Percentiles rank a stretch among this genome's conserved stretches.
These are phyloP conservation scores for Phytophthora podocarpi DNA, from an alignment of 352 stramenopile genomes.

Conservation along the genomic window DNA sequence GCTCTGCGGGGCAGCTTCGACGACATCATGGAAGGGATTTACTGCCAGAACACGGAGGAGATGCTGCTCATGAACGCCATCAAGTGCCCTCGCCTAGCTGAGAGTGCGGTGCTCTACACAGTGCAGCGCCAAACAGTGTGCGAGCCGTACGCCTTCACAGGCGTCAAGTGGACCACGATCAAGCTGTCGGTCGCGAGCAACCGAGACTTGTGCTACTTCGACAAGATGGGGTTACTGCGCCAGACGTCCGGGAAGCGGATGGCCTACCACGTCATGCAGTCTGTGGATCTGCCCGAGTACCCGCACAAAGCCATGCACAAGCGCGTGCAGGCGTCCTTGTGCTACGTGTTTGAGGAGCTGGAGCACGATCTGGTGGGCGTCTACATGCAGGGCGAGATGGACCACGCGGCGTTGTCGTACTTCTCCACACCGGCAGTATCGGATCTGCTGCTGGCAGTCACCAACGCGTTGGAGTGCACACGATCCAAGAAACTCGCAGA, in stretches of 20 bases:
- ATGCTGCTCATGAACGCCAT: conserved; percentile 52
- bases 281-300: conserved; percentile 38
- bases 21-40: conserved; percentile 51
- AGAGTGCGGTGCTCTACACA: conserved; percentile 46
- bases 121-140: conserved; percentile 31
- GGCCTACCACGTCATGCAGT: conserved; percentile 54
- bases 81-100: conserved; percentile 35
- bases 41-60: conserved; percentile 44
- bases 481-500: conserved; percentile 42
- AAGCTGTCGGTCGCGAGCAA: conserved; percentile 41
- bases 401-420: conserved; percentile 26
- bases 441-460: conserved; percentile 29
- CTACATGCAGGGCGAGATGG: conserved; percentile 43
- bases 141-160: conserved; percentile 47
- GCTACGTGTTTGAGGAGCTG: conserved; percentile 49
- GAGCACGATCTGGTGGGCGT: conserved; percentile 36
- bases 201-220: conserved; percentile 54
- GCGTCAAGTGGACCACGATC: conserved; percentile 48
- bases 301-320: conserved; percentile 34
- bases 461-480: conserved; percentile 35
- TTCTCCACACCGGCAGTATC: conserved; percentile 33
- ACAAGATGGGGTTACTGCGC: conserved; percentile 47
- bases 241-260: conserved; percentile 40
- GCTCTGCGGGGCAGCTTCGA: conserved; percentile 45
- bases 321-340: conserved; percentile 31